Base-by-base conservation (phyloP, 2,329 filamentous ascomycete genomes). In the Verticillium albo-atrum region DNA sequence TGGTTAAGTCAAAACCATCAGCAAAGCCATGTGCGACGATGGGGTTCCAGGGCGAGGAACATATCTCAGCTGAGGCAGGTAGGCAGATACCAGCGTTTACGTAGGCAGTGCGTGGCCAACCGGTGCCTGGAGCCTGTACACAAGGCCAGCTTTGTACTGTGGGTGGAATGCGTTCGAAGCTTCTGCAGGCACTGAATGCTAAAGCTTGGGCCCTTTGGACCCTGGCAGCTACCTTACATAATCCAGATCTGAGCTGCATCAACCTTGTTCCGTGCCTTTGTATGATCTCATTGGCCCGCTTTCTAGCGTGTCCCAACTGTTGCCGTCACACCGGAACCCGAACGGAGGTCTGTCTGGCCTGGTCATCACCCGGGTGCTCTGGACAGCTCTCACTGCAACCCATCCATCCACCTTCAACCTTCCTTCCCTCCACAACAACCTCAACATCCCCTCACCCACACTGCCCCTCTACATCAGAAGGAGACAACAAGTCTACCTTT, bases 241-340 rank as follows among this genome's bases (percentile, higher is more conserved):
- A 63, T 56, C 58, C 25, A 26, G 47, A 14, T 53, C n/a, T n/a
- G 15, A 54, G 53, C 55, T 62, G 63, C 58, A 64, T 53, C 55
- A 52, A 61, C 58, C 60, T 64, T 64, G 58, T 60, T 64, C 63
- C 63, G 63, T 55, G 56, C 61, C 58, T 58, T 55, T 51, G 26
- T 60, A 63, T 63, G 61, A 62, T 63, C 61, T 63, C 62, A 64
- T 64, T 64, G 63, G 63, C 58, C 37, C 57, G 60, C 56, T 50
- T 50, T 35, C 42, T 47, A 47, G 56, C 61, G 50, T 27, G 27
- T 55, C 20, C 58, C 55, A 61, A 26, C 23, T 32, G 37, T 60
- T 47, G 61, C 58, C 54, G 61, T 47, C 42, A 47, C 58, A 51
- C 61, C 58, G 61, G 54, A 61, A 14, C 30, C 30, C 30, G 30